Conservation (phyloP, 1,139 yeast genomes). For the Arxiozyma slooffiae region DNA sequence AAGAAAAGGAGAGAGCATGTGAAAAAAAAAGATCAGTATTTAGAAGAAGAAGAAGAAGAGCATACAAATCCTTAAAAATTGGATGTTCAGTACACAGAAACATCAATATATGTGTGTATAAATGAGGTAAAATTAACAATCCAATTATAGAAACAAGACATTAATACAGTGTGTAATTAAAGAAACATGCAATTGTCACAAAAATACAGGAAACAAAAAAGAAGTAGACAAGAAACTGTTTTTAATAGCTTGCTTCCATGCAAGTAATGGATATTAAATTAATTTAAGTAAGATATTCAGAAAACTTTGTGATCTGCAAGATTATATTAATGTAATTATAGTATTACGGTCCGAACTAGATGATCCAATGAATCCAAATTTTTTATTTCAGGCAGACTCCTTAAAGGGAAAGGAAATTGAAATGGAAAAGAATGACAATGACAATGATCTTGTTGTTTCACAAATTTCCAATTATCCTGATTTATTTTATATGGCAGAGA, state of each 20-base stretch:
- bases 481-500: constrained; percentile 20
- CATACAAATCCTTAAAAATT: no score
- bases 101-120: no score
- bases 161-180: no score
- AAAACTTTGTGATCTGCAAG: constrained; percentile 6
- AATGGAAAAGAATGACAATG: not conserved
- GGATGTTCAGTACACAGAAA: no score
- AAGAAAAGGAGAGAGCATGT: no score
- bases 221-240: constrained; percentile 12
- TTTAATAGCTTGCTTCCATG: constrained; percentile 19
- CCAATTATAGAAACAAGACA: not conserved
- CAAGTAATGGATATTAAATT: constrained; percentile 16
- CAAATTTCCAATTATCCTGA: constrained; percentile 15
- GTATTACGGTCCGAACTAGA: constrained; percentile 29
- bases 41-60: no score
- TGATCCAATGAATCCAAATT: constrained; percentile 17
- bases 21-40: no score
- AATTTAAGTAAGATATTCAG: constrained; percentile 9
- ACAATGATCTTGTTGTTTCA: constrained; percentile 12
- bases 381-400: constrained; percentile 9
- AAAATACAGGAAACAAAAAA: not conserved
- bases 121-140: no score
- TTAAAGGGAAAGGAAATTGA: not conserved
- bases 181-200: no score
- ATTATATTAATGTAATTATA: constrained; percentile 17